Evolutionary conservation across 345 rosid species (phyloP), one percentile per base, ranked within the genome.

Genomic region (Boechera retrofracta): DNA sequence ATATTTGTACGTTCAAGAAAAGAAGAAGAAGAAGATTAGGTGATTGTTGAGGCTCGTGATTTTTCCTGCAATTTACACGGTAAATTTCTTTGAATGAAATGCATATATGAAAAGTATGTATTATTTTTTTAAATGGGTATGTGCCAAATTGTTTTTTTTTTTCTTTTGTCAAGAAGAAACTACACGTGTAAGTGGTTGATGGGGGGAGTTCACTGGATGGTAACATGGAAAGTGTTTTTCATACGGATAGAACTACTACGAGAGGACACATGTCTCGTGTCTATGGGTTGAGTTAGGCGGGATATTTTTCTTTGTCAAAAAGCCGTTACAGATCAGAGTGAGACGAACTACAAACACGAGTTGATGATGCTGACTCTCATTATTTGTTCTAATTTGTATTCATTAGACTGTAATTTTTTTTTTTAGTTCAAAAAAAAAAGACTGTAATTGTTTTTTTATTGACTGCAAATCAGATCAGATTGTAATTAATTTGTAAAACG

Each of bases 231-330:
- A 69, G 51, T 55, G 51, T 76, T 69, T 54, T 62, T n/a, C 49
- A 77, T 44, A 55, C 38, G 65, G 56, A 76, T 52, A 61, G 4
- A 77, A 62, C 64, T 69, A 69, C 18, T 8, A 33, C 11, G 1
- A 69, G 10, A 11, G 7, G 64, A 65, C 77, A 71, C 76, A 71
- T 77, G 81, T 49, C 31, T 18, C 2, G 13, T 56, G 47, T 16
- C 31, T 28, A 64, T 48, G 4, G 67, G 67, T 28, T 71, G 31
- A 77, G 81, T 77, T 77, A 77, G 81, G 81, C 81, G 47, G 54
- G 67, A 56, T 65, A 47, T 55, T 42, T 68, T 69, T 28, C 28
- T 29, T 68, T 24, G 72, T 77, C 71, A 70, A 77, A 38, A 76
- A 6, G 56, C 74, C 29, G 32, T 69, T 53, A 32, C 16, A 61